Base-by-base conservation (phyloP, 2,329 filamentous ascomycete genomes). In the Plenodomus lindquistii region DNA sequence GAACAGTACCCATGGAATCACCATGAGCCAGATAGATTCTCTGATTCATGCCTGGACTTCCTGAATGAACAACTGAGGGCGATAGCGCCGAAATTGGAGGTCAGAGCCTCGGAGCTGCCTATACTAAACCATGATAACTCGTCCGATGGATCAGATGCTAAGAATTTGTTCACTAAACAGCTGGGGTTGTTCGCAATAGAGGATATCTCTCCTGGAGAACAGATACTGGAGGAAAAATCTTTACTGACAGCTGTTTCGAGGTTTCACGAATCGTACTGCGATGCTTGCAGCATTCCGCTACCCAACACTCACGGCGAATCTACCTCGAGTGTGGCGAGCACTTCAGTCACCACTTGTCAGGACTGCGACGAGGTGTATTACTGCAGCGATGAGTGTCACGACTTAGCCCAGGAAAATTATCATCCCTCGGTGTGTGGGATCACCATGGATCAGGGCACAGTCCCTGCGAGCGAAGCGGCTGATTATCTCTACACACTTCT, bases 201-300 rank as follows among this genome's bases (percentile, higher is more conserved):
- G 55, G 86, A 96, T 57, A 89, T 97, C 31, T 75, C 78, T 0
- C 84, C 91, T 0, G 89, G 88, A 9, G 88, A 95, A 68, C 78
- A 81, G 5, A 85, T 97, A 2, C 80, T 99, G 22, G 78, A 83
- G 40, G 94, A 99, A 67, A 89, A 87, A 52, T 94, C 91, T 8
- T 81, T 96, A 7, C 77, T 99, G 35, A 96, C 92, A 2, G 92
- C 90, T 38, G 94, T 93, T 60, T 94, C 94, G 67, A 85, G 91
- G 22, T 81, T 94, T 11, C 91, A 95, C 67, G 91, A 96, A 54
- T 81, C 88, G 4, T 81, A 93, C 22, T 97, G 93, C 72, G 93
- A 97, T 71, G 91, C 91, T 13, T 97, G 93, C 71, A 91, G 91
- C 62, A 80, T 82, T 7, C 83, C 84, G 19, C 80, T 95, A 5